These are phyloP conservation scores for Ascochyta pisi DNA, from an alignment of 2,329 filamentous ascomycete genomes.

Conservation along the genomic window DNA sequence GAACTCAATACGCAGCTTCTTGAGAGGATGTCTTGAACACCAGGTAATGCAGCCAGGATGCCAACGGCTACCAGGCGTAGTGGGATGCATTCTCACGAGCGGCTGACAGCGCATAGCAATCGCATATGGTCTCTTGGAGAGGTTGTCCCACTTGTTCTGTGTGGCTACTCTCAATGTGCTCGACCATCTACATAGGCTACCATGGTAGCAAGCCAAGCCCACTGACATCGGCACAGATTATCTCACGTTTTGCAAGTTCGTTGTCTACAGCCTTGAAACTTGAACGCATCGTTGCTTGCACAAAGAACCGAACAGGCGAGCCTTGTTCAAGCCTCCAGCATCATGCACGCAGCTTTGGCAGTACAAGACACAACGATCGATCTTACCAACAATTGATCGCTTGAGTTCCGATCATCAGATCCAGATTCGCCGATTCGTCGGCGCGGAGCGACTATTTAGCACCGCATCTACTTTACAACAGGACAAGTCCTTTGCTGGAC, in stretches of 20 bases:
- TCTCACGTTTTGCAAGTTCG: neutral
- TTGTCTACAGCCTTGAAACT: no score
- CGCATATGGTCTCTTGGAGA: neutral
- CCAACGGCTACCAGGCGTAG: neutral
- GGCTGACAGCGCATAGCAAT: neutral
- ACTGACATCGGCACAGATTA: neutral
- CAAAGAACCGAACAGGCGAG: neutral
- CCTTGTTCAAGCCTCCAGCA: neutral
- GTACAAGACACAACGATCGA: no score
- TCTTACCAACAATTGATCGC: no score
- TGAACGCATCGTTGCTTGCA: no score
- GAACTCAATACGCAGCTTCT: neutral
- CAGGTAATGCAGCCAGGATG: neutral
- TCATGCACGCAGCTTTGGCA: no score
- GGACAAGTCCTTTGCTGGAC: no score
- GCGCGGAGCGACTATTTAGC: no score
- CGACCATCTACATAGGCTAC: neutral
- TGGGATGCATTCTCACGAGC: neutral
- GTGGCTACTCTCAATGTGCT: neutral
- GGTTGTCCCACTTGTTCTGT: neutral
- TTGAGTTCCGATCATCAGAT: no score
- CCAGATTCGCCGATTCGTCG: no score
- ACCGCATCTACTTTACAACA: no score
- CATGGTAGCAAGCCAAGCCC: no score
- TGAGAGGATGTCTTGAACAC: neutral